Conservation (phyloP, 148 eudicot genomes). For the Chenopodium formosanum region DNA sequence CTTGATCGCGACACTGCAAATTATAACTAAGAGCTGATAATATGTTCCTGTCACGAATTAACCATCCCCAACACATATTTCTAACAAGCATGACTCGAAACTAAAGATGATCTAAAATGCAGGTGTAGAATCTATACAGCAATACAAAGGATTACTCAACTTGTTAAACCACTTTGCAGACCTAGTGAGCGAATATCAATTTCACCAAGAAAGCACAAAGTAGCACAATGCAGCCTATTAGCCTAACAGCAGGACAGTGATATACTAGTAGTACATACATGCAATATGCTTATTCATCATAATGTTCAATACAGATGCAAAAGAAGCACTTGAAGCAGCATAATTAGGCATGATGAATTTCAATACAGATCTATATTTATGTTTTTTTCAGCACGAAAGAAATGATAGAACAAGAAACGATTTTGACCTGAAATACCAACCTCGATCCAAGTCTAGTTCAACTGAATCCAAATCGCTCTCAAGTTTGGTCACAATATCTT, state of each 20-base stretch:
- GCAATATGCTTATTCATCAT: background rate
- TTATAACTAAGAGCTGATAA: background rate
- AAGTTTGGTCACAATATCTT: slow-evolving; percentile 80
- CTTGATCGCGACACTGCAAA: background rate
- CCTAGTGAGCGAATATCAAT: background rate
- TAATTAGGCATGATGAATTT: background rate
- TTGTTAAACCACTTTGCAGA: background rate
- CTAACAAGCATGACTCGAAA: background rate
- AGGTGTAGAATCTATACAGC: background rate
- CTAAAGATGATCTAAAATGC: background rate
- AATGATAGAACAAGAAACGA: background rate
- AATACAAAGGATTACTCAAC: background rate
- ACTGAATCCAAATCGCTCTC: slow-evolving; percentile 91
- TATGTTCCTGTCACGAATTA: background rate
- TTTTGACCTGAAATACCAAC: slow-evolving; percentile 34
- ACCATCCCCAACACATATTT: background rate
- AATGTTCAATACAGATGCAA: background rate
- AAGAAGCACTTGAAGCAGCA: background rate
- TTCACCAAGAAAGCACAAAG: background rate
- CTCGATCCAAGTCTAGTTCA: slow-evolving; percentile 84
- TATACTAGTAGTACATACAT: background rate
- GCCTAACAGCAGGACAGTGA: background rate
- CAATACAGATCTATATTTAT: background rate
- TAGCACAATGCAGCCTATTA: background rate
- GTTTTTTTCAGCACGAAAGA: background rate